Percentiles rank a stretch among this genome's conserved stretches.
phyloP scores from a whole-genome alignment of 2,329 filamentous ascomycete genomes.

The Pseudocercospora musae region DNA sequence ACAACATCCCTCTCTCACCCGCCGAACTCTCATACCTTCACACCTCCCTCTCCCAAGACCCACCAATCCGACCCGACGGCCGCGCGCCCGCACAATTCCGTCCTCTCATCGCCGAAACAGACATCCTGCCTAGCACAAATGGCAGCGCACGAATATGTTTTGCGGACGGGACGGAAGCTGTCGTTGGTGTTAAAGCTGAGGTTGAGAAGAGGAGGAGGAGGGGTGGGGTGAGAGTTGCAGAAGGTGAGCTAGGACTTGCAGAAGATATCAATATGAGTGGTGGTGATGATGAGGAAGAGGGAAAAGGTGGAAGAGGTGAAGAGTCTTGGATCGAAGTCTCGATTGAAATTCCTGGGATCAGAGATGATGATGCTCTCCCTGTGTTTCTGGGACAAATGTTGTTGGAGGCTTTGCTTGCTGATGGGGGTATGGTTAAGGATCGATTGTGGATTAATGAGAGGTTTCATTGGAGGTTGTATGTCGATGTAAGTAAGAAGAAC shows the following conservation, averaged over 20 bases:
- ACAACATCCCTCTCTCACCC: conserved; percentile 76
- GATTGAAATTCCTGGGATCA: conserved; percentile 84
- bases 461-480: conserved; percentile 95
- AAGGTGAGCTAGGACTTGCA: conserved; percentile 17
- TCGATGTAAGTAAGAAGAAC: conserved; percentile 75
- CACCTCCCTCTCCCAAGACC: conserved; percentile 73
- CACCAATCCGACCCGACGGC: conserved; percentile 86
- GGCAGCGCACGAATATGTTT: conserved; percentile 93
- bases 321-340: conserved; percentile 82
- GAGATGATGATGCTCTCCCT: conserved; percentile 87
- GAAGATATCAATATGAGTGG: conserved; percentile 25
- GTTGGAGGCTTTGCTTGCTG: conserved; percentile 76
- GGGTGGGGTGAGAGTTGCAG: conserved; percentile 12
- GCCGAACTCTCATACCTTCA: conserved; percentile 96
- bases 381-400: conserved; percentile 87
- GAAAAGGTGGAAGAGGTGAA: conserved; percentile 42
- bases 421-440: conserved; percentile 58
- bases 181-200: conserved; percentile 93
- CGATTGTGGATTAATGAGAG: conserved; percentile 81
- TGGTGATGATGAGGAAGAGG: conserved; percentile 42
- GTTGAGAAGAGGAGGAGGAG: conserved; percentile 66
- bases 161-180: conserved; percentile 89
- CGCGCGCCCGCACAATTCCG: conserved; percentile 83
- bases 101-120: conserved; percentile 82
- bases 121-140: conserved; percentile 83